Conservation (phyloP, 164 flowering plant species). For the Malania oleifera region DNA sequence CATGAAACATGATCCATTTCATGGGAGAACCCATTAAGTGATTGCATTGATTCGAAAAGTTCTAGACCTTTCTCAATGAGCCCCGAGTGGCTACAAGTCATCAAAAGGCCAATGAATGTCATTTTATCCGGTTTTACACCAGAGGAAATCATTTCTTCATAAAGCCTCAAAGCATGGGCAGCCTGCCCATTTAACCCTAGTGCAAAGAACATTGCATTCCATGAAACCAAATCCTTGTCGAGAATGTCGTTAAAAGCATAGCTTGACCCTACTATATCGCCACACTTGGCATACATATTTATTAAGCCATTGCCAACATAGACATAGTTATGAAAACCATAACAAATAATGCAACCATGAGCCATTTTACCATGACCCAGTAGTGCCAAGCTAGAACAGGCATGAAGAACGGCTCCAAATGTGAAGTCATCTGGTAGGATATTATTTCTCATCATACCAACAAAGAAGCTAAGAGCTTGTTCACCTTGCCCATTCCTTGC, state of each 20-base stretch:
- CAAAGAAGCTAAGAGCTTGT: constrained; percentile 40
- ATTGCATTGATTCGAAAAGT: constrained; percentile 36
- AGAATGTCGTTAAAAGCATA: constrained; percentile 37
- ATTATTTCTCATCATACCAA: constrained; percentile 33
- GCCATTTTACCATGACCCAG: constrained; percentile 50
- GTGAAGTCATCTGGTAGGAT: constrained; percentile 52
- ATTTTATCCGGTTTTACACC: constrained; percentile 43
- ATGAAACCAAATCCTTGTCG: constrained; percentile 49
- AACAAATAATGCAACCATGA: constrained; percentile 37
- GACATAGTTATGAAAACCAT: constrained; percentile 38
- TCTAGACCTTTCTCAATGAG: constrained; percentile 30
- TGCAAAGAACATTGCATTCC: constrained; percentile 68
- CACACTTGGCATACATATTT: constrained; percentile 74
- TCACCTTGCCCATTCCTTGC: constrained; percentile 50
- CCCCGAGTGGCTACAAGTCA: constrained; percentile 62
- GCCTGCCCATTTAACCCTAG: constrained; percentile 53
- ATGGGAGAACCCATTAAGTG: constrained; percentile 23
- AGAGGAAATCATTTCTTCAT: constrained; percentile 34
- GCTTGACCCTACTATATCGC: constrained; percentile 42
- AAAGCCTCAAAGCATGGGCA: constrained; percentile 32
- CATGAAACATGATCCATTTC: constrained; percentile 52
- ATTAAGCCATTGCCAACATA: constrained; percentile 67
- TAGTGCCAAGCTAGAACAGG: constrained; percentile 56
- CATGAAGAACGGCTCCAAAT: constrained; percentile 60
- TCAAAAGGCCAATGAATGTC: constrained; percentile 53